A percentile compares a stretch with the other conserved stretches of the same genome.
Conservation (phyloP, 2,329 filamentous ascomycete genomes). For the Exophiala alcalophila region DNA sequence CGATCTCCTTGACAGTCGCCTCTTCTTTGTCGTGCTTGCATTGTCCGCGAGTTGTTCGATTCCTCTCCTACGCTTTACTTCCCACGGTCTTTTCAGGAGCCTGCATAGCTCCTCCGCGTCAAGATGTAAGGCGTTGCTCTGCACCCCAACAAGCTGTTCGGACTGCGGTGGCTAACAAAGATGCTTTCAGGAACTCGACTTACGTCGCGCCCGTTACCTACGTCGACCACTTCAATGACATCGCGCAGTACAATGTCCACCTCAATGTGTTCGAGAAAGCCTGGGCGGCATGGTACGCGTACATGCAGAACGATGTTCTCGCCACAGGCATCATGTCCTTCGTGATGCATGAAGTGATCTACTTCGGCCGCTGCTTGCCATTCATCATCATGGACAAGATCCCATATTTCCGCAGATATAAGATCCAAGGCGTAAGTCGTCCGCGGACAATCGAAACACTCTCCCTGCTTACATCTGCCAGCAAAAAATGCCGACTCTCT, state of each 20-base stretch:
- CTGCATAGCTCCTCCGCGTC: not conserved
- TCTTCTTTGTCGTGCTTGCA: too few species aligned
- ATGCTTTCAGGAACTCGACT: constrained; percentile 46
- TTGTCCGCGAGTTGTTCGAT: too few species aligned
- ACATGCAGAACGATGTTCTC: constrained; percentile 95
- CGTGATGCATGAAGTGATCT: constrained; percentile 86
- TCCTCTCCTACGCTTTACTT: too few species aligned
- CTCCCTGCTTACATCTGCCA: too few species aligned
- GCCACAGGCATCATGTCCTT: constrained; percentile 98
- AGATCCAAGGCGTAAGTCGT: constrained; percentile 76
- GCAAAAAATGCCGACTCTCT: constrained; percentile 84
- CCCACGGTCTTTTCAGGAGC: too few species aligned
- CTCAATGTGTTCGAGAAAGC: constrained; percentile 83
- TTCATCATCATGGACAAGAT: constrained; percentile 91
- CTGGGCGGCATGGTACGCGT: constrained; percentile 96
- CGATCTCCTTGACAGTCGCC: too few species aligned
- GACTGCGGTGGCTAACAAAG: constrained; percentile 4
- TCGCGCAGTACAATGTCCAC: constrained; percentile 72
- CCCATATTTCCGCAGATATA: constrained; percentile 85
- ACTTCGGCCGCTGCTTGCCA: constrained; percentile 87
- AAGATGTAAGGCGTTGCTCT: constrained; percentile 21
- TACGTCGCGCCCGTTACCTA: constrained; percentile 53
- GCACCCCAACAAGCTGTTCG: too few species aligned
- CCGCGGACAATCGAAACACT: too few species aligned
- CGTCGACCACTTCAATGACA: constrained; percentile 64